These are phyloP conservation scores for Ganoderma meredithae DNA, from an alignment of 1,284 basidiomycete species.

Conservation along the genomic window DNA sequence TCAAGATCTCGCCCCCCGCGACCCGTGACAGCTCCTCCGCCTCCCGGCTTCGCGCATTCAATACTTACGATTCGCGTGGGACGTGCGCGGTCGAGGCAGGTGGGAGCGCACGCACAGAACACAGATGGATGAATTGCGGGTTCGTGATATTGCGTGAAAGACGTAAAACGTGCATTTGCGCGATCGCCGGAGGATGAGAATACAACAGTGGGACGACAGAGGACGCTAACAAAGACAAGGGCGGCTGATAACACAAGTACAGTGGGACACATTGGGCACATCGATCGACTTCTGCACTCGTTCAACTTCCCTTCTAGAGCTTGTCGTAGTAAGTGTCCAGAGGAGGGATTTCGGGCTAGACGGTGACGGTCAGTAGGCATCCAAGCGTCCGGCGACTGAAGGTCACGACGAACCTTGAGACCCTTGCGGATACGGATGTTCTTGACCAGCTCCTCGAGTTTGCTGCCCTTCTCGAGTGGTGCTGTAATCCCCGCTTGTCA, in stretches of 20 bases:
- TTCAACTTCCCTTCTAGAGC: conserved; percentile 43
- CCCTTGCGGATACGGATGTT: conserved; percentile 92
- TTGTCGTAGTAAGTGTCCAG: conserved; percentile 95
- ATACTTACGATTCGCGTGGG: conserved; percentile 11
- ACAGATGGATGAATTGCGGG: conserved; percentile 15
- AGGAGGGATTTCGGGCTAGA: conserved; percentile 82
- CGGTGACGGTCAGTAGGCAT: conserved; percentile 25
- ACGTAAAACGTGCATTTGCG: conserved; percentile 34
- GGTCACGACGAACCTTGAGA: conserved; percentile 73
- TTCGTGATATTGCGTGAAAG: conserved; percentile 30
- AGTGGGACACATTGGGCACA: conserved; percentile 36
- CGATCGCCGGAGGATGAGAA: conserved; percentile 32
- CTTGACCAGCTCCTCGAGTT: conserved; percentile 88
- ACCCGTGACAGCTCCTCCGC: conserved; percentile 7
- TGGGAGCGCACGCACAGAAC: conserved; percentile 20
- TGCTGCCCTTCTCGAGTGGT: conserved; percentile 86
- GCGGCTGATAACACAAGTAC: conserved; percentile 35
- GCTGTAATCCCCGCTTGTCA: conserved; percentile 48
- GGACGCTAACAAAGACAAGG: conserved; percentile 35
- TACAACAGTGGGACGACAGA: conserved; percentile 37
- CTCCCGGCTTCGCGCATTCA: conserved; percentile 14
- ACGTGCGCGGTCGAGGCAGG: neutral
- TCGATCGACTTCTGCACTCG: conserved; percentile 37
- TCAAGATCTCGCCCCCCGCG: conserved; percentile 4
- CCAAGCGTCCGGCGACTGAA: conserved; percentile 4